These are phyloP conservation scores for Coemansia sp. DNA, from an alignment of 192 early-diverging fungal genomes.

Conservation along the genomic window DNA sequence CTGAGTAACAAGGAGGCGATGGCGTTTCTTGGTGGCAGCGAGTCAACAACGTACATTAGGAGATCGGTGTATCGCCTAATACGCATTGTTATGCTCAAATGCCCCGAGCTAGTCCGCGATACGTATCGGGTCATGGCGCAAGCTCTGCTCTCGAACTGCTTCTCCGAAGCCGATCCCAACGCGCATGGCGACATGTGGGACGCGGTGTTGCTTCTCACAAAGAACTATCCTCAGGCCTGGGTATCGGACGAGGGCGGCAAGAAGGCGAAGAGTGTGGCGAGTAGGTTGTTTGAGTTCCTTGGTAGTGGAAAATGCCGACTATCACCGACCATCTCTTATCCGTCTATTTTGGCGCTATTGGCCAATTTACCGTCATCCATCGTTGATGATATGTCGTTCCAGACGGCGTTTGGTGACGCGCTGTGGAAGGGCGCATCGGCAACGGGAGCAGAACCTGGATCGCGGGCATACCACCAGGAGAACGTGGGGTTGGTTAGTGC, in stretches of 20 bases:
- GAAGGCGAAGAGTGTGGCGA: slow-evolving; percentile 39
- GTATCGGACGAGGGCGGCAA: slow-evolving; percentile 7
- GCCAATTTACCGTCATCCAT: slow-evolving; percentile 57
- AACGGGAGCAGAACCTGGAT: neutral
- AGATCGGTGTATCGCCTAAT: slow-evolving; percentile 42
- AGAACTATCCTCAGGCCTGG: slow-evolving; percentile 68
- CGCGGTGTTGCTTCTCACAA: slow-evolving; percentile 75
- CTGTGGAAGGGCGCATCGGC: slow-evolving; percentile 43
- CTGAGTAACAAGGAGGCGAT: slow-evolving; percentile 13
- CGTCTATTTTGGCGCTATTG: slow-evolving; percentile 75
- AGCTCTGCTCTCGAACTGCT: slow-evolving; percentile 62
- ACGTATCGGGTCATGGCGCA: slow-evolving; percentile 55
- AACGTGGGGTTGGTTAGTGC: slow-evolving; percentile 41
- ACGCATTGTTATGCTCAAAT: slow-evolving; percentile 28
- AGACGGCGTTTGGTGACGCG: slow-evolving; percentile 22
- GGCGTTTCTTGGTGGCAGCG: slow-evolving; percentile 13
- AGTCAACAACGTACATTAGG: slow-evolving; percentile 33
- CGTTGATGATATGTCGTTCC: slow-evolving; percentile 33
- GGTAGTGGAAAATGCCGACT: slow-evolving; percentile 56
- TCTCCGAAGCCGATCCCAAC: slow-evolving; percentile 70
- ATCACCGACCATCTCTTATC: slow-evolving; percentile 65
- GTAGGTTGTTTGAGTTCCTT: slow-evolving; percentile 69
- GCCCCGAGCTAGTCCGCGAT: slow-evolving; percentile 44
- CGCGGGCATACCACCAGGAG: slow-evolving; percentile 19
- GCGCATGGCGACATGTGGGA: slow-evolving; percentile 87